phyloP scores from a whole-genome alignment of 495 filamentous ascomycete genomes.

The Aspergillus hancockii region DNA sequence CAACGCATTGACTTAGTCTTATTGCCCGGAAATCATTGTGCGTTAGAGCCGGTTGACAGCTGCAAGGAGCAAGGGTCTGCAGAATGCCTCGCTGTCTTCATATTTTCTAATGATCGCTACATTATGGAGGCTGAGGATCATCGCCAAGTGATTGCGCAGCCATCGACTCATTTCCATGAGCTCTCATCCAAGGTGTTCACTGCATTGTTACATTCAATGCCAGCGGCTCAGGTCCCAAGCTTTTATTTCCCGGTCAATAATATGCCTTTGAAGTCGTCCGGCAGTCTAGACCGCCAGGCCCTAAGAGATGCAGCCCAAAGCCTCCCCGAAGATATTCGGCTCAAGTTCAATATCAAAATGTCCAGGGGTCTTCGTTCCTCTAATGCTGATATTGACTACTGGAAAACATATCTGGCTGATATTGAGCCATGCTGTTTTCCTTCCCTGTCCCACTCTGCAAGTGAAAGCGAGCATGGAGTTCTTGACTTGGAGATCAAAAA shows the following conservation, averaged over 20 bases:
- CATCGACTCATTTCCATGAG: conserved; percentile 21
- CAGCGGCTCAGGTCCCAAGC: conserved; percentile 58
- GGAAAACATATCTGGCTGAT: conserved; percentile 52
- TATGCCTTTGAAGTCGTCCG: conserved; percentile 53
- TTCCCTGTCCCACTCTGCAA: conserved; percentile 26
- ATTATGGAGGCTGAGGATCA: background rate
- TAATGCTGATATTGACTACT: conserved; percentile 41
- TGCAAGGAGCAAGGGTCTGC: conserved; percentile 7
- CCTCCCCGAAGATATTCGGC: conserved; percentile 16
- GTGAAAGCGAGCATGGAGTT: background rate
- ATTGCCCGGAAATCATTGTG: conserved; percentile 18
- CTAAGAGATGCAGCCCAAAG: conserved; percentile 20
- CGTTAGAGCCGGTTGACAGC: conserved; percentile 27
- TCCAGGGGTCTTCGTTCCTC: conserved; percentile 16
- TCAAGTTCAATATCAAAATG: conserved; percentile 13
- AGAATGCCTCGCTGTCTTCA: conserved; percentile 32
- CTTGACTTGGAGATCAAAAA: conserved; percentile 13
- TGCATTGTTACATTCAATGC: conserved; percentile 28
- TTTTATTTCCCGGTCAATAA: conserved; percentile 56
- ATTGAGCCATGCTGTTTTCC: conserved; percentile 58
- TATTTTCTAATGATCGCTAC: conserved; percentile 17
- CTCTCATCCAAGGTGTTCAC: conserved; percentile 22
- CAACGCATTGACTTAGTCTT: conserved; percentile 21
- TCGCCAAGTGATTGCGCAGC: conserved; percentile 13
- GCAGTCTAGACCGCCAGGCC: conserved; percentile 47